These are phyloP conservation scores for Clonostachys rhizophaga DNA, from an alignment of 2,329 filamentous ascomycete genomes.

Conservation along the genomic window DNA sequence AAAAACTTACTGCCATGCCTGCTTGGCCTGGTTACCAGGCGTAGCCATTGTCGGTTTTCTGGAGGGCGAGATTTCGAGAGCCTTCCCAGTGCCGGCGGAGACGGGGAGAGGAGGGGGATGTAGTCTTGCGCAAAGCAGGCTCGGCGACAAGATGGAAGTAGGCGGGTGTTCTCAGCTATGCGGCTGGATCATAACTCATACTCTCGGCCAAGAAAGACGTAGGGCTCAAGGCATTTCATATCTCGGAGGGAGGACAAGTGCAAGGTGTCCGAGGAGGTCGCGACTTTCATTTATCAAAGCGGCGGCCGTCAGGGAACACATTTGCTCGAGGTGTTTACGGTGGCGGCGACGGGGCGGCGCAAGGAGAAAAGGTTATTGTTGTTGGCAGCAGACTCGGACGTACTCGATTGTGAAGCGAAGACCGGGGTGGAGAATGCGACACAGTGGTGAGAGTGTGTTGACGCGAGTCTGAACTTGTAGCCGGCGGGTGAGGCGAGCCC, in stretches of 20 bases:
- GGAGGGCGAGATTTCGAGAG: not conserved
- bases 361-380: not conserved
- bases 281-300: constrained; percentile 23
- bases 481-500: too few relatives aligned
- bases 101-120: constrained; percentile 4
- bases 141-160: too few relatives aligned
- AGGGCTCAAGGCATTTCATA: constrained; percentile 24
- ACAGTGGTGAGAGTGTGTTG: too few relatives aligned
- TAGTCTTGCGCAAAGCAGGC: too few relatives aligned
- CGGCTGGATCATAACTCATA: constrained; percentile 20
- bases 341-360: not conserved
- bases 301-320: constrained; percentile 26
- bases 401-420: too few relatives aligned
- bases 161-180: constrained; percentile 10
- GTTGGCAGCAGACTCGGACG: too few relatives aligned
- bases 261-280: constrained; percentile 14
- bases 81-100: constrained; percentile 7
- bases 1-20: constrained; percentile 29
- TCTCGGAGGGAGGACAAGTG: constrained; percentile 15
- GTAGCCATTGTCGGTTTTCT: constrained; percentile 13
- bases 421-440: too few relatives aligned
- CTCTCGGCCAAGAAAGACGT: constrained; percentile 20
- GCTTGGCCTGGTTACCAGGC: constrained; percentile 18
- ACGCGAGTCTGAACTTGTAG: too few relatives aligned
- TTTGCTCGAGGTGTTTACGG: constrained; percentile 13